A percentile compares a stretch with the other conserved stretches of the same genome.
These are phyloP conservation scores for Perilla frutescens DNA, from an alignment of 257 asterid genomes.

Conservation along the genomic window DNA sequence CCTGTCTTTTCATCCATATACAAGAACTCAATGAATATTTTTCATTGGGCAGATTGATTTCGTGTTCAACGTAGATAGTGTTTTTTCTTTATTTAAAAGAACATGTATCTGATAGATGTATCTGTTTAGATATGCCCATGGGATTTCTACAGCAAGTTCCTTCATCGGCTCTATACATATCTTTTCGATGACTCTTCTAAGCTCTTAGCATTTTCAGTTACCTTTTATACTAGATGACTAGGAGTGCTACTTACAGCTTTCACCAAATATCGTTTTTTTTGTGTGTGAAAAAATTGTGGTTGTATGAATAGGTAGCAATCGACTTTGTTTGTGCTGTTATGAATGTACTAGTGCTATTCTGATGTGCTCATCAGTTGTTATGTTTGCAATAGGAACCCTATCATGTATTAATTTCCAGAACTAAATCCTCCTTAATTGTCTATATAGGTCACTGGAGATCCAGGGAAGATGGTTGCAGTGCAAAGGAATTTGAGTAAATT, in stretches of 20 bases:
- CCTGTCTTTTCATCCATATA: neutral
- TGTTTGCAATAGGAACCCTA: slow-evolving; percentile 8
- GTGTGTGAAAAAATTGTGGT: slow-evolving; percentile 8
- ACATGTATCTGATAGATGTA: neutral
- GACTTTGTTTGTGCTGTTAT: slow-evolving; percentile 13
- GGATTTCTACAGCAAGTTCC: neutral
- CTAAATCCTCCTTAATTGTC: slow-evolving; percentile 24
- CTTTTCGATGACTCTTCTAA: neutral
- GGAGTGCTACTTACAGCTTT: slow-evolving; percentile 1
- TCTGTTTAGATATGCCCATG: slow-evolving; percentile 14
- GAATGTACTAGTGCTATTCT: slow-evolving; percentile 10
- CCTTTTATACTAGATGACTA: neutral
- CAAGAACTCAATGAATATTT: neutral
- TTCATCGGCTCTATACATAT: slow-evolving; percentile 1
- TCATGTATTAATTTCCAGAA: slow-evolving; percentile 18
- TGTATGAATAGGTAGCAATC: neutral
- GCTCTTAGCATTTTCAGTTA: too few relatives aligned
- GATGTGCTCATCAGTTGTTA: neutral
- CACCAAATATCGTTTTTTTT: neutral
- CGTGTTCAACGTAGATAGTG: neutral
- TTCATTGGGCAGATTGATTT: slow-evolving; percentile 5
- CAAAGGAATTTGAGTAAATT: slow-evolving; percentile 87
- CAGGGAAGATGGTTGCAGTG: slow-evolving; percentile 95
- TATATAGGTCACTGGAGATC: slow-evolving; percentile 94
- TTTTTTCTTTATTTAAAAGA: neutral